phyloP scores from a whole-genome alignment of 208 protist genomes.

The Herpetomonas tarakana region DNA sequence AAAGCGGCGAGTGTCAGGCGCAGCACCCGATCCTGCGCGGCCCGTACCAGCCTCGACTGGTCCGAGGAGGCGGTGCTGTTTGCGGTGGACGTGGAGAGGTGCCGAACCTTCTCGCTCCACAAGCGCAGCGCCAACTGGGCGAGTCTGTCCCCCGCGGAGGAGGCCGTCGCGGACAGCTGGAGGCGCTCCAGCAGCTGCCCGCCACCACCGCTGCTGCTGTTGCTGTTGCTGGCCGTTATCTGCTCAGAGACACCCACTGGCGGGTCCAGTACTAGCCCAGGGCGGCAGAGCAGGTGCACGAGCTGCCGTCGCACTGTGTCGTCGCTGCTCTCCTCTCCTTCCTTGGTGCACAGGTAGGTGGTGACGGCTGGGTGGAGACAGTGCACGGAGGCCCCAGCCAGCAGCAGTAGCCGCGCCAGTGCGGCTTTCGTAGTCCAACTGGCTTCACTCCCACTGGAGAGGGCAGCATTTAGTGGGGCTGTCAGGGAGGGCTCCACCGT shows the following conservation, averaged over 20 bases:
- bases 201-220: neutral
- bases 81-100: neutral
- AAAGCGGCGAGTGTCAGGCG: slow-evolving; percentile 48
- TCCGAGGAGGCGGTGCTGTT: too few species aligned
- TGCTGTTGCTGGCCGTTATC: too few species aligned
- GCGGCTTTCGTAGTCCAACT: too few species aligned
- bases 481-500: too few species aligned
- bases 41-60: too few species aligned
- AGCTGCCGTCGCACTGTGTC: too few species aligned
- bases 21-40: slow-evolving; percentile 49
- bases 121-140: slow-evolving; percentile 31
- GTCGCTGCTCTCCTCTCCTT: too few species aligned
- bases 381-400: neutral
- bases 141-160: slow-evolving; percentile 24
- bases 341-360: too few species aligned
- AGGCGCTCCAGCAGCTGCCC: slow-evolving; percentile 19
- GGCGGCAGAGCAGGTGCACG: neutral
- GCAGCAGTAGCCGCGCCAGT: neutral
- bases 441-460: too few species aligned
- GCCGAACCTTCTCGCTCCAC: slow-evolving; percentile 38
- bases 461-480: too few species aligned
- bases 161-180: slow-evolving; percentile 15
- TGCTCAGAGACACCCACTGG: too few species aligned
- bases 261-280: neutral
- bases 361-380: neutral